These are phyloP conservation scores for Kazachstania taianensis DNA, from an alignment of 805 yeast species.

Conservation along the genomic window DNA sequence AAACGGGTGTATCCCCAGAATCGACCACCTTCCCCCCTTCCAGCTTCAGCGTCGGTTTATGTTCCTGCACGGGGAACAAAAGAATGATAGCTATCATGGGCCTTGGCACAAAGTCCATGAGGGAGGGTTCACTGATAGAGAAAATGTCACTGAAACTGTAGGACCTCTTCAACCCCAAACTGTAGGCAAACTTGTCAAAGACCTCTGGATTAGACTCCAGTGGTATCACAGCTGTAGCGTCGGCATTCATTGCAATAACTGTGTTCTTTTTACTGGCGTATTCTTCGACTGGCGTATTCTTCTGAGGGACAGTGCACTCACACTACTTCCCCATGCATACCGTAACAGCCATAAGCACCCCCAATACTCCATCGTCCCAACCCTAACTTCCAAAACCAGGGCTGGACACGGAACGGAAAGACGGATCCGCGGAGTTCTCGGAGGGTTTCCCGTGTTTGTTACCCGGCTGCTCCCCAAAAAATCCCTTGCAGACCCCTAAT, in stretches of 20 bases:
- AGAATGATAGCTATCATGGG: slow-evolving; percentile 71
- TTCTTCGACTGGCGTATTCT: too few relatives aligned
- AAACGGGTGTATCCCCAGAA: slow-evolving; percentile 28
- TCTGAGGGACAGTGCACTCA: too few relatives aligned
- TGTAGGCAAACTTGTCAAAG: slow-evolving; percentile 57
- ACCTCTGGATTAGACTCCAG: slow-evolving; percentile 85
- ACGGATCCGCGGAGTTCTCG: too few relatives aligned
- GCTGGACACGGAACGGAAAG: too few relatives aligned
- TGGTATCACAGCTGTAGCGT: slow-evolving; percentile 52
- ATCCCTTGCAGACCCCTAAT: too few relatives aligned
- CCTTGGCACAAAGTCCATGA: slow-evolving; percentile 68
- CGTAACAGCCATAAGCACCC: too few relatives aligned
- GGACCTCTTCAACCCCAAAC: slow-evolving; percentile 54
- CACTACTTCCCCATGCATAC: too few relatives aligned
- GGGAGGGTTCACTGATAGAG: slow-evolving; percentile 75
- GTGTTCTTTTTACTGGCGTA: too few relatives aligned
- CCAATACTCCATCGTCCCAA: too few relatives aligned
- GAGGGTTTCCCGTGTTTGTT: too few relatives aligned
- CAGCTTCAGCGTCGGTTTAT: slow-evolving; percentile 12
- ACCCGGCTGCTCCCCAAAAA: too few relatives aligned
- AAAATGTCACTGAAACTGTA: slow-evolving; percentile 70
- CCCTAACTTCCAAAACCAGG: too few relatives aligned
- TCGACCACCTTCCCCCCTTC: slow-evolving; percentile 1
- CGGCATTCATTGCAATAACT: slow-evolving; percentile 9
- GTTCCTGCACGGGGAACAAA: slow-evolving; percentile 62